Percentiles rank a stretch among this genome's conserved stretches.
phyloP scores from a whole-genome alignment of 148 eudicot genomes.

The Spergularia marina region DNA sequence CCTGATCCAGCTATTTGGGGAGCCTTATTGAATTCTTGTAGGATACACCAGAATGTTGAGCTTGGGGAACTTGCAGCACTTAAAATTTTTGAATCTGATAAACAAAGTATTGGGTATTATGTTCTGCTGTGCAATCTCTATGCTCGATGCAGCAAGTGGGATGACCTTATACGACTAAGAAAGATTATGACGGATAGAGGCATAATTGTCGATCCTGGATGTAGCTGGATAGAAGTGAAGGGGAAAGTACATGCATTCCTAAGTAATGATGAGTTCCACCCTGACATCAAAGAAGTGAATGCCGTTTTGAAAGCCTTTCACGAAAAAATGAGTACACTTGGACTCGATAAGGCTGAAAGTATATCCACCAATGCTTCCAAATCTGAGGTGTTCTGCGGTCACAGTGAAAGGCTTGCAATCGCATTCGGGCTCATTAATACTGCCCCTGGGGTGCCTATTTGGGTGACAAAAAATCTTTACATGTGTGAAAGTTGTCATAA shows the following conservation, averaged over 20 bases:
- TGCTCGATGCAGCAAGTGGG: slow-evolving; percentile 70
- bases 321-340: slow-evolving; percentile 55
- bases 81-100: slow-evolving; percentile 51
- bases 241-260: slow-evolving; percentile 91
- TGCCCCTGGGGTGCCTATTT: slow-evolving; percentile 77
- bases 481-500: slow-evolving; percentile 83
- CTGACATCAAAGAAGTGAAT: slow-evolving; percentile 67
- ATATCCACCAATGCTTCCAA: slow-evolving; percentile 48
- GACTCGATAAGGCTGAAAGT: slow-evolving; percentile 29
- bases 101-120: slow-evolving; percentile 61
- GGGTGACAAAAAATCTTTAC: slow-evolving; percentile 82
- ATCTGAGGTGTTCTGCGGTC: slow-evolving; percentile 87
- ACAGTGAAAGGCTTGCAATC: slow-evolving; percentile 82
- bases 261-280: slow-evolving; percentile 73
- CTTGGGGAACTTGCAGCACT: slow-evolving; percentile 75
- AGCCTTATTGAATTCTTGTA: slow-evolving; percentile 80
- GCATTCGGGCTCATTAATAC: slow-evolving; percentile 76
- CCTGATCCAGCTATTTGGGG: slow-evolving; percentile 95
- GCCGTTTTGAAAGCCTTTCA: slow-evolving; percentile 61
- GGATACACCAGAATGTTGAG: slow-evolving; percentile 58
- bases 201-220: slow-evolving; percentile 72
- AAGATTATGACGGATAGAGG: slow-evolving; percentile 73
- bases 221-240: slow-evolving; percentile 96
- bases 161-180: slow-evolving; percentile 60
- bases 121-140: slow-evolving; percentile 72